Conservation (phyloP, 768 basidiomycete species). For the Tricholoma hemisulphureum region DNA sequence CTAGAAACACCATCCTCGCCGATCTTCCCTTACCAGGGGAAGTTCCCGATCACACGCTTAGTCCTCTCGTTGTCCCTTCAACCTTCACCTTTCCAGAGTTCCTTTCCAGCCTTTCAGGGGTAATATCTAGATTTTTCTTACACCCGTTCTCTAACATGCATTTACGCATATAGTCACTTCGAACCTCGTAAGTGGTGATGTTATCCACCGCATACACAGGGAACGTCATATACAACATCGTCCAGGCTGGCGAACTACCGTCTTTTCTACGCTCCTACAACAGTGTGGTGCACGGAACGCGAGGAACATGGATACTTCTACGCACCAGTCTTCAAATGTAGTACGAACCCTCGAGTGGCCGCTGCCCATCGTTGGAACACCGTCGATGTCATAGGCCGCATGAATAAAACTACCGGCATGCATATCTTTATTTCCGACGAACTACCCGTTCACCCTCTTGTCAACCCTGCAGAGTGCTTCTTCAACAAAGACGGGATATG, state of each 20-base stretch:
- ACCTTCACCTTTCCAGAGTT: slow-evolving; percentile 71
- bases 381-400: slow-evolving; percentile 59
- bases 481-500: slow-evolving; percentile 77
- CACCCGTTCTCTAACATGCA: neutral
- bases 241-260: slow-evolving; percentile 64
- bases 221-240: neutral
- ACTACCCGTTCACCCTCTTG: neutral
- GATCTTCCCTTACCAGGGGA: slow-evolving; percentile 61
- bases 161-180: slow-evolving; percentile 44
- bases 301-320: slow-evolving; percentile 84
- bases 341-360: slow-evolving; percentile 70
- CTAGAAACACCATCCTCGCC: slow-evolving; percentile 56
- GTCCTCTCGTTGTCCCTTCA: slow-evolving; percentile 65
- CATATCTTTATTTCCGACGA: neutral
- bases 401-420: slow-evolving; percentile 64
- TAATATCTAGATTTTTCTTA: slow-evolving; percentile 31
- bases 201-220: neutral
- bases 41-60: slow-evolving; percentile 63
- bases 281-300: slow-evolving; percentile 76
- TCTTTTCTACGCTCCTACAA: slow-evolving; percentile 63
- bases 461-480: slow-evolving; percentile 65
- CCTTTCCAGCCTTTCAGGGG: slow-evolving; percentile 54
- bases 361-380: slow-evolving; percentile 74
- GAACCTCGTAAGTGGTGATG: slow-evolving; percentile 51
- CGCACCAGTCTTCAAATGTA: slow-evolving; percentile 72